These are phyloP conservation scores for Senna tora DNA, from an alignment of 306 rosid species.

Conservation along the genomic window DNA sequence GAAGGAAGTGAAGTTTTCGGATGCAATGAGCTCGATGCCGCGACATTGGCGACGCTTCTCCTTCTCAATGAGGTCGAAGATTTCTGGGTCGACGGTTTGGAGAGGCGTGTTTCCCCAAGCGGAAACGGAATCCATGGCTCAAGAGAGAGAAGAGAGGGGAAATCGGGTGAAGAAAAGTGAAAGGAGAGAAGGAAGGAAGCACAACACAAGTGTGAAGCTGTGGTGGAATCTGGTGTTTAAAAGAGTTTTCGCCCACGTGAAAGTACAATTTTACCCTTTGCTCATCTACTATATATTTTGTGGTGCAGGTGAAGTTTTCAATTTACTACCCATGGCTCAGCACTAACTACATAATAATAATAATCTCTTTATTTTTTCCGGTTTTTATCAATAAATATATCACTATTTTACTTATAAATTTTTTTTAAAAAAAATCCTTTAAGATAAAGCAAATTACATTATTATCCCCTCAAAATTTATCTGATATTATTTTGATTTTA, in stretches of 20 bases:
- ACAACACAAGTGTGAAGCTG: not conserved
- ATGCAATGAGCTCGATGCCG: slow-evolving; percentile 92
- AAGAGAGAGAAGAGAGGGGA: not conserved
- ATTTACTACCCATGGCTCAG: not conserved
- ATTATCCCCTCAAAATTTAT: too few species aligned
- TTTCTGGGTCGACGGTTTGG: slow-evolving; percentile 65
- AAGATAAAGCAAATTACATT: too few species aligned
- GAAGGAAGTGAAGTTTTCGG: slow-evolving; percentile 93
- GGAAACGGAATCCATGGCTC: slow-evolving; percentile 68
- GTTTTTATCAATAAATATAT: too few species aligned
- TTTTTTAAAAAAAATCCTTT: too few species aligned
- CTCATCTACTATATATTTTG: not conserved
- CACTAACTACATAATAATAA: too few species aligned
- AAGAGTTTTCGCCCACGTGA: not conserved
- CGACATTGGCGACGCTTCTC: slow-evolving; percentile 94
- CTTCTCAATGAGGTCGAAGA: slow-evolving; percentile 83
- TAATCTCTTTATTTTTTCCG: too few species aligned
- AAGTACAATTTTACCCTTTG: slow-evolving; percentile 6
- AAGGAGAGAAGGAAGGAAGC: not conserved
- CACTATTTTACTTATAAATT: too few species aligned
- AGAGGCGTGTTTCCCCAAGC: slow-evolving; percentile 82
- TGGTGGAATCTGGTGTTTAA: slow-evolving; percentile 3
- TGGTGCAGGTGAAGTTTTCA: not conserved
- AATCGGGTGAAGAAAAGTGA: not conserved
- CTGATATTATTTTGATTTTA: too few species aligned